phyloP scores from a whole-genome alignment of 2,329 filamentous ascomycete species.

The Colletotrichum lini region DNA sequence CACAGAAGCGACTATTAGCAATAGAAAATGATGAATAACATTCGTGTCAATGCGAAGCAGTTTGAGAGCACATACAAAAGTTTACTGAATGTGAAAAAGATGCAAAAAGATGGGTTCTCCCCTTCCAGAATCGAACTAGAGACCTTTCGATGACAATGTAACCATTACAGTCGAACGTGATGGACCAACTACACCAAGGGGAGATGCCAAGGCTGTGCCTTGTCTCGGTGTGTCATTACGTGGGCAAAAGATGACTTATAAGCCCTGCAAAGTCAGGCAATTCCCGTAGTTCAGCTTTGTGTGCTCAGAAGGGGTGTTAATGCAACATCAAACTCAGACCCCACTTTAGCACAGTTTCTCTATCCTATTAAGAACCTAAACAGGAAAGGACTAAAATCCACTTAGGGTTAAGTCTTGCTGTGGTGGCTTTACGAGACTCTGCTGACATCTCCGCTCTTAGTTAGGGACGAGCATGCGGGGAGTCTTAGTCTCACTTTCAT shows the following conservation, averaged over 20 bases:
- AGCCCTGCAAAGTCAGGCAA: not conserved
- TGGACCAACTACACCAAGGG: constrained; percentile 38
- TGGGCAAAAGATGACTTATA: rapidly evolving
- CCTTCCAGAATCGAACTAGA: constrained; percentile 42
- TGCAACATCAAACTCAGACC: not conserved
- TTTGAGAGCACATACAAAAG: too few relatives aligned
- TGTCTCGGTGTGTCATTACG: not conserved
- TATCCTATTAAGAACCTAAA: not conserved
- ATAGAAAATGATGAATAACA: not conserved
- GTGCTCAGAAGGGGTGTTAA: not conserved
- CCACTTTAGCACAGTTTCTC: not conserved
- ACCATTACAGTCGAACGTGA: constrained; percentile 34
- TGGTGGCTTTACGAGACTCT: not conserved
- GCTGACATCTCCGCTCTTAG: not conserved
- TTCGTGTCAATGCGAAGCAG: not conserved
- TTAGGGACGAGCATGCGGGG: not conserved
- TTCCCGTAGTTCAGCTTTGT: not conserved
- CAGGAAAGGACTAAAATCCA: not conserved
- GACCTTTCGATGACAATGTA: constrained; percentile 34
- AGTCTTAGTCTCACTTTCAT: not conserved
- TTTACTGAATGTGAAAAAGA: not conserved
- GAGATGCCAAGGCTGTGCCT: constrained; percentile 23
- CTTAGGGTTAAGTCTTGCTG: not conserved
- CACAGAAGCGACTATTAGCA: not conserved
- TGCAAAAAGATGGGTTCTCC: constrained; percentile 18